Base-by-base conservation (phyloP, 108 stramenopile species). In the Cylindrotheca fusiformis region DNA sequence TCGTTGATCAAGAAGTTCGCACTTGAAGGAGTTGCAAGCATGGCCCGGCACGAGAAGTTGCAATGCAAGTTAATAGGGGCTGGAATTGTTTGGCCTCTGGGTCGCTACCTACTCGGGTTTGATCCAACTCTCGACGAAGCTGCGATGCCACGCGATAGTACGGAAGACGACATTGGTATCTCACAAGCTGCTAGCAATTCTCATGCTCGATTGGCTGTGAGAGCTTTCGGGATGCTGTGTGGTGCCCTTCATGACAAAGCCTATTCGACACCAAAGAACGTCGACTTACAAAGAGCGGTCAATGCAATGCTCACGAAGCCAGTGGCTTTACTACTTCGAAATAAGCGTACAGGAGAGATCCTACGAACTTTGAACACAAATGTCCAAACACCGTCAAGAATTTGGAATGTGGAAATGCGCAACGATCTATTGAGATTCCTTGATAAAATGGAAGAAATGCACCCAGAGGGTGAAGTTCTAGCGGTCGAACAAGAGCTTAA, bases 391-490 rank as follows among this genome's bases (percentile, higher is more conserved):
- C 77, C 87, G 0, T 61, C 71, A 2, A 36, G 75, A 19, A 85
- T 93, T 17, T 93, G 91, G 91, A 88, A 88, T 60, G 55, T 66
- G 4, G 45, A 48, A 28, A 93, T 93, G 91, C 69, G 82, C 46
- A 55, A 68, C n/a, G 83, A 93, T 46, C 58, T 93, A 54, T 23
- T 55, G 52, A 49, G 24, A 23, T 81, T 80, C 33, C 12, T 87
- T 3, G 51, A 67, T 8, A 61, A 68, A 24, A 53, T 79, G 47
- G 74, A 75, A 63, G 30, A 55, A 10, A 71, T 57, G n/a, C 52
- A 74, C 33, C 59, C 71, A 8, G 71, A 76, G 30, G 32, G 32
- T 10, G 48, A 56, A 10, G 44, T 58, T 51, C 59, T 36, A 5
- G 56, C 68, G 3, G 41, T 85, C 50, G 67, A 58, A 19, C 72